Evolutionary conservation across 257 asterid species (phyloP), one percentile per base, ranked within the genome.

Genomic region (Solanum ossicruentum): DNA sequence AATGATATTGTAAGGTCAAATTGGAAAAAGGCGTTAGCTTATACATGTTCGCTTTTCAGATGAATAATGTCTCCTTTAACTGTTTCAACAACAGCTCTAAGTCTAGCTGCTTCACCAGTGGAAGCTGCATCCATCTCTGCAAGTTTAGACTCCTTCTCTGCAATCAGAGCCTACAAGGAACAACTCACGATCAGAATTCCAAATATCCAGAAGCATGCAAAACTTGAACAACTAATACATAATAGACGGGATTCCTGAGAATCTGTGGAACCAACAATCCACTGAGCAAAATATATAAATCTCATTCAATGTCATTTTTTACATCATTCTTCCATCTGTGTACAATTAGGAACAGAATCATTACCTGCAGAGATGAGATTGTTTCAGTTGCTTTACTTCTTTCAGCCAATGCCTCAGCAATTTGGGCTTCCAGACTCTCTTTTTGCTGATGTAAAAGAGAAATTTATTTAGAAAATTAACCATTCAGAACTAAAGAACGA

Each of bases 51-150:
- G 12, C 86, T 89, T 89, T 88, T 92, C 87, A 92, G 88, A 83
- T 96, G 96, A 80, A 72, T 87, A 84, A 95, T 89, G 89, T 96
- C 98, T 86, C 98, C 99, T 91, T 93, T 96, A 75, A 93, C 88
- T 26, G 95, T 88, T 89, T 96, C 98, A 87, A 96, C 88, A 45
- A 96, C 93, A 88, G 98, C 99, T 91, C 91, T 91, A 81, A 94
- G 92, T 71, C 99, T 90, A 81, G 98, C 99, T 83, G 92, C 92
- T 93, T 96, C 98, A 81, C 99, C 99, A 88, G 95, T 96, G 80
- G 99, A 93, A 88, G 99, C 99, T 85, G 97, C 99, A 87, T 96
- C 98, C 94, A 95, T 92, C 89, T 96, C 98, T 36, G 98, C 98
- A 88, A 96, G 93, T 89, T 93, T 91, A 85, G 97, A 92, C 88